Conservation (phyloP, 2,329 filamentous ascomycete species). For the Cytospora paraplurivora region DNA sequence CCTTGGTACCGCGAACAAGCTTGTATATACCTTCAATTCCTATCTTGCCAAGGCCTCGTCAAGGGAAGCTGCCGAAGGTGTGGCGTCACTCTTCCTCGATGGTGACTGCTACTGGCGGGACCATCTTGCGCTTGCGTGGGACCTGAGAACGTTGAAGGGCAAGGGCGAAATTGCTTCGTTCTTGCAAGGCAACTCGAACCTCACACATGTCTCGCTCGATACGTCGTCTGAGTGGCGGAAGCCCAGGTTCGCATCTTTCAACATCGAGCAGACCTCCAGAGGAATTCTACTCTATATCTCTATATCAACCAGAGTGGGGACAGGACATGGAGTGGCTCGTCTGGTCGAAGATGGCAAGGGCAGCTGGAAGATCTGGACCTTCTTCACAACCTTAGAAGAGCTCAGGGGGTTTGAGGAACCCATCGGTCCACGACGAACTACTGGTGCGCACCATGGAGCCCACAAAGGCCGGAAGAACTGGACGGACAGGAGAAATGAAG, state of each 20-base stretch:
- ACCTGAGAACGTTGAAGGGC: constrained; percentile 54
- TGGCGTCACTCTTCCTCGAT: constrained; percentile 42
- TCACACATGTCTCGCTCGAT: constrained; percentile 51
- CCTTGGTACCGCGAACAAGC: constrained; percentile 40
- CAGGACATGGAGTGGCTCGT: constrained; percentile 58
- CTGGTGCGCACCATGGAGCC: constrained; percentile 59
- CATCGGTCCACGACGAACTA: constrained; percentile 48
- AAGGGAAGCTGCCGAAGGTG: constrained; percentile 20
- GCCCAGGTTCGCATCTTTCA: constrained; percentile 50
- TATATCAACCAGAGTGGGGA: constrained; percentile 55
- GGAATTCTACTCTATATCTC: constrained; percentile 60
- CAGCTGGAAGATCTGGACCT: constrained; percentile 63
- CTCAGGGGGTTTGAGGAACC: constrained; percentile 57
- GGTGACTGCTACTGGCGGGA: constrained; percentile 59
- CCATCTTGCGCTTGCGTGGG: constrained; percentile 59
- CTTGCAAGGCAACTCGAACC: constrained; percentile 42
- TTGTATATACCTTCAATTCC: constrained; percentile 46
- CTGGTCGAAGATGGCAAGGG: constrained; percentile 45
- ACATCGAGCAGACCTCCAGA: constrained; percentile 49
- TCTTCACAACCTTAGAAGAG: constrained; percentile 61
- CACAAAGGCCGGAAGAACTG: constrained; percentile 60
- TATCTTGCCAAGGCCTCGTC: constrained; percentile 41
- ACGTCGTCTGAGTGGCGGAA: constrained; percentile 45
- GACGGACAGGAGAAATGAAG: constrained; percentile 51
- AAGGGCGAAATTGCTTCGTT: constrained; percentile 44